A percentile compares a stretch with the other conserved stretches of the same genome.
Conservation (phyloP, 257 asterid species). For the Striga asiatica region DNA sequence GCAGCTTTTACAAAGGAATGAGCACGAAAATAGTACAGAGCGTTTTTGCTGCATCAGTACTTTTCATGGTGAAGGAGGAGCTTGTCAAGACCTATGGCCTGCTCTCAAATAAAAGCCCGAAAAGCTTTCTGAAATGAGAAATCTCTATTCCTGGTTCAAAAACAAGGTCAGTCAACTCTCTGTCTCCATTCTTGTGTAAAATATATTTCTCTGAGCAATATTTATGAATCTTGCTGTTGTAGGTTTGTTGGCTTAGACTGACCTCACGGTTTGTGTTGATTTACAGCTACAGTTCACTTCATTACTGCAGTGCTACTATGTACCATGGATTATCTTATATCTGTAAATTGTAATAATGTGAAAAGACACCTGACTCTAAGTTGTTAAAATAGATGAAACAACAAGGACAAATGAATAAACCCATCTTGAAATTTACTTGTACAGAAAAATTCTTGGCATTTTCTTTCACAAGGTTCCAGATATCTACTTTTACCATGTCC, state of each 20-base stretch:
- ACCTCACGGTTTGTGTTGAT: background rate
- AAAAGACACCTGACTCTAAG: too few species aligned
- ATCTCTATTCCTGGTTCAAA: background rate
- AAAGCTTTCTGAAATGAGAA: slow-evolving; percentile 10
- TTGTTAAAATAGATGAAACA: too few species aligned
- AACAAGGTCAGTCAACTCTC: background rate
- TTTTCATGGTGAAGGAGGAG: slow-evolving; percentile 93
- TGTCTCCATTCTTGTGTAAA: background rate
- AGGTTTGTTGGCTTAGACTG: background rate
- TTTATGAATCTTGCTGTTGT: background rate
- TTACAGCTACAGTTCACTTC: too few species aligned
- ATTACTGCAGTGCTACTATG: too few species aligned
- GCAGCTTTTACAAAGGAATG: slow-evolving; percentile 92
- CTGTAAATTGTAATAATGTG: too few species aligned
- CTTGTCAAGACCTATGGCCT: slow-evolving; percentile 48
- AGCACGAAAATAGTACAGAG: slow-evolving; percentile 89
- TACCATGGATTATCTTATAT: too few species aligned
- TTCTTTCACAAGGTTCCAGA: too few species aligned
- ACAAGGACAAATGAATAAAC: too few species aligned
- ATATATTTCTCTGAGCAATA: background rate
- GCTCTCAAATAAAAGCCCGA: slow-evolving; percentile 21
- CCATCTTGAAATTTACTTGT: too few species aligned
- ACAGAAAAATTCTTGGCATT: too few species aligned
- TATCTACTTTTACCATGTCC: too few species aligned
- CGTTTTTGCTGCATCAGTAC: slow-evolving; percentile 84